A percentile compares a stretch with the other conserved stretches of the same genome.
Evolutionary conservation across 208 protist genomes (phyloP).

Genomic region (Endotrypanum monterogeii): DNA sequence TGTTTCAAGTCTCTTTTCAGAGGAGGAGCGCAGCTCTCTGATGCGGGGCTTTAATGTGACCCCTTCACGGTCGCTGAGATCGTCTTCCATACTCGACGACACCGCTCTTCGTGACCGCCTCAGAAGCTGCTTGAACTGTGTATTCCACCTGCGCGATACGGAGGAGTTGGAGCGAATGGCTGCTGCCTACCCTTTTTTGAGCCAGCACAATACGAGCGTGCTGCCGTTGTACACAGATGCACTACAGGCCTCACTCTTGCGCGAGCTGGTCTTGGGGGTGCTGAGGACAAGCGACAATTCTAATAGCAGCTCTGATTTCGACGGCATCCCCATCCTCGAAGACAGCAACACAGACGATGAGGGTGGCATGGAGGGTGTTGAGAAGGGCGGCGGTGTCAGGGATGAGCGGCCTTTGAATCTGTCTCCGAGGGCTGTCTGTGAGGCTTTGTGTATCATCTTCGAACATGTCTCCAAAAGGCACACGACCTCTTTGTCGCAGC

Average conservation of each 20-base stretch:
- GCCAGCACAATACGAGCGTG: conserved; percentile 21
- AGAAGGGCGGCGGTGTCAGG: conserved; percentile 1
- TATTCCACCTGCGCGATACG: conserved; percentile 49
- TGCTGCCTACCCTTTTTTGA: conserved; percentile 47
- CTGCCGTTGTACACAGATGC: conserved; percentile 34
- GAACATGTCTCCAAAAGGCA: conserved; percentile 12
- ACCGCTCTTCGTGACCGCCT: conserved; percentile 61
- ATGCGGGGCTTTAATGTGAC: conserved; percentile 31
- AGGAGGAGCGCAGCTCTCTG: conserved; percentile 59
- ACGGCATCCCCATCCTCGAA: conserved; percentile 21
- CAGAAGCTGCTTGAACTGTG: conserved; percentile 53
- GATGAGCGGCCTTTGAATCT: conserved; percentile 19
- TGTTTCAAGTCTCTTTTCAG: conserved; percentile 64
- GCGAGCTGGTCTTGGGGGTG: conserved; percentile 42
- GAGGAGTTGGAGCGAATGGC: conserved; percentile 38
- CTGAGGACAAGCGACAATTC: conserved; percentile 21
- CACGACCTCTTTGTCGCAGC: conserved; percentile 36
- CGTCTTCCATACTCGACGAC: conserved; percentile 42
- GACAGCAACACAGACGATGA: conserved; percentile 9
- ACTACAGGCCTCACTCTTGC: conserved; percentile 27
- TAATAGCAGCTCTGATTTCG: conserved; percentile 8
- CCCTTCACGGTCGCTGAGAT: conserved; percentile 29
- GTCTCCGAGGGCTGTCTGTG: conserved; percentile 11
- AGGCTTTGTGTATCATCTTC: conserved; percentile 26
- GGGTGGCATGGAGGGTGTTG: neutral